Evolutionary conservation across 768 basidiomycete species (phyloP).

Genomic region (Boletus reticulatus): DNA sequence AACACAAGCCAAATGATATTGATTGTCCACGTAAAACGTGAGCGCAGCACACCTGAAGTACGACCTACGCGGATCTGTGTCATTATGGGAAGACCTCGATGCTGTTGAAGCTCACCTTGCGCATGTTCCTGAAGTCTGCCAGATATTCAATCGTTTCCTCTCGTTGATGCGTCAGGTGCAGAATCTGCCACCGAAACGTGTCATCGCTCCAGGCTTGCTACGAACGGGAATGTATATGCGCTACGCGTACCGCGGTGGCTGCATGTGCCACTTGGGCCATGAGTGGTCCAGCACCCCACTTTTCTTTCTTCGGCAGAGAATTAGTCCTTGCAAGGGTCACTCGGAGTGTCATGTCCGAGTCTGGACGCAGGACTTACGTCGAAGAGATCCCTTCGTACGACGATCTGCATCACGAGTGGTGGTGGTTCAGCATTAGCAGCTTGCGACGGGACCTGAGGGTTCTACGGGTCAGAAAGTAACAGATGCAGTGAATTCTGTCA

Average conservation of each 20-base stretch:
- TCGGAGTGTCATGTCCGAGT: not conserved
- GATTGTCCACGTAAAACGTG: not conserved
- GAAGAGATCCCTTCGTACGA: constrained; percentile 42
- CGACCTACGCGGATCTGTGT: constrained; percentile 27
- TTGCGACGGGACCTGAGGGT: not conserved
- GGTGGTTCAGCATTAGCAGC: constrained; percentile 11
- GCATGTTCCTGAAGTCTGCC: constrained; percentile 38
- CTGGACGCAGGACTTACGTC: constrained; percentile 30
- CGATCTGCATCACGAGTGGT: constrained; percentile 40
- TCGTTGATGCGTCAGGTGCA: constrained; percentile 39
- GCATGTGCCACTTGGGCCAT: constrained; percentile 46
- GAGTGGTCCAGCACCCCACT: constrained; percentile 44
- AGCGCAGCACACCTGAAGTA: constrained; percentile 35
- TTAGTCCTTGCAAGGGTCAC: not conserved
- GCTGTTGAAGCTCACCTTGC: constrained; percentile 32
- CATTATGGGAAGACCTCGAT: not conserved
- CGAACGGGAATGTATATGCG: not conserved
- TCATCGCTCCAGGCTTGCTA: not conserved
- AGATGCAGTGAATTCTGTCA: not conserved
- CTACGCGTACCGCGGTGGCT: constrained; percentile 36
- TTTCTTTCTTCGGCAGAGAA: constrained; percentile 31
- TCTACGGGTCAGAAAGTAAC: not conserved
- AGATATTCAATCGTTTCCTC: constrained; percentile 39
- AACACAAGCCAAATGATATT: not conserved
- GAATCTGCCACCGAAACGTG: constrained; percentile 25